phyloP scores from a whole-genome alignment of 768 basidiomycete genomes.

The Cystoderma amianthinum region DNA sequence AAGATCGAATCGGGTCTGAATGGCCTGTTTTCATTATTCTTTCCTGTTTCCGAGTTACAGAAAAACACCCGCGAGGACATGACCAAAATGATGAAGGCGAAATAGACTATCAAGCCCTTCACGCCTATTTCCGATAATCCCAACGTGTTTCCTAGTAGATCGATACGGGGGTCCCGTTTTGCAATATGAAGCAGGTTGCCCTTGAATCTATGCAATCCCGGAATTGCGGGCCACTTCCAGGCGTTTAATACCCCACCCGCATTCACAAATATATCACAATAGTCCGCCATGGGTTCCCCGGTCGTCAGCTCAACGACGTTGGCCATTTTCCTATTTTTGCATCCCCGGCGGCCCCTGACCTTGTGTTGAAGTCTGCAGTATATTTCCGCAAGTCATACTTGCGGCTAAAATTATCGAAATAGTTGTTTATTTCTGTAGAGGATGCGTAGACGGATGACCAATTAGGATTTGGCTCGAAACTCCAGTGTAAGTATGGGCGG shows the following conservation, averaged over 20 bases:
- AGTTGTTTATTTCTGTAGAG: constrained; percentile 19
- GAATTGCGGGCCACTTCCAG: constrained; percentile 31
- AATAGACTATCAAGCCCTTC: neutral
- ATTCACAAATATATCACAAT: constrained; percentile 25
- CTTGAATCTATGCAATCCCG: constrained; percentile 23
- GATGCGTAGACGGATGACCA: constrained; percentile 25
- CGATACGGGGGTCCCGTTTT: constrained; percentile 16
- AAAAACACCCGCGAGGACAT: constrained; percentile 28
- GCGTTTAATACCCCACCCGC: constrained; percentile 25
- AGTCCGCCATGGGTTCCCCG: constrained; percentile 11
- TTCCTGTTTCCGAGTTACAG: constrained; percentile 33
- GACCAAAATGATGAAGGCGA: neutral
- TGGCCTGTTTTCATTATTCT: no score
- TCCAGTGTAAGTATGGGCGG: constrained; percentile 25
- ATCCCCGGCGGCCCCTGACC: constrained; percentile 23
- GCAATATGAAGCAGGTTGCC: constrained; percentile 29
- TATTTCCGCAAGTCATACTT: constrained; percentile 24
- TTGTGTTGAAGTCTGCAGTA: constrained; percentile 17
- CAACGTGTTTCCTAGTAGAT: constrained; percentile 27
- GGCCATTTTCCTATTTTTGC: constrained; percentile 17
- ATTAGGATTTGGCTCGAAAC: constrained; percentile 22
- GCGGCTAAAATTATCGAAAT: constrained; percentile 19
- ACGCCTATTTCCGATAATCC: constrained; percentile 30
- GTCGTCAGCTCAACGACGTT: constrained; percentile 14
- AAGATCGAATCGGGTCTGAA: no score